Conservation (phyloP, 345 rosid genomes). For the Pistacia integerrima region DNA sequence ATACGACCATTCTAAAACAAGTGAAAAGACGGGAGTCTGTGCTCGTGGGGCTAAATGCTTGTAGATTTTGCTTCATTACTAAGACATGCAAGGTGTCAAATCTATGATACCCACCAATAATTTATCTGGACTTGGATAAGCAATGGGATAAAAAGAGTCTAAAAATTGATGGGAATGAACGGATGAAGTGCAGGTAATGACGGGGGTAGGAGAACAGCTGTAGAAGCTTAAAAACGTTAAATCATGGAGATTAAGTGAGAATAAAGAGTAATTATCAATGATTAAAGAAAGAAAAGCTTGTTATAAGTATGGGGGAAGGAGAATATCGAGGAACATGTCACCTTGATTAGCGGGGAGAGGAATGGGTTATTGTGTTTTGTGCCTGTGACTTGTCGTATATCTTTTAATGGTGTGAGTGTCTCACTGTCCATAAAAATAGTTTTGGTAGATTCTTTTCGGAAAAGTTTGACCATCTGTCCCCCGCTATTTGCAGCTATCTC, state of each 20-base stretch:
- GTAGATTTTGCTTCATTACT: neutral
- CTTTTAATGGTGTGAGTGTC: constrained; percentile 6
- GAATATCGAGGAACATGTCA: constrained; percentile 45
- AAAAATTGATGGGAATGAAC: neutral
- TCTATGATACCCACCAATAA: too few species aligned
- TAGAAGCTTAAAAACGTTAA: neutral
- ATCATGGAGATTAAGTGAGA: neutral
- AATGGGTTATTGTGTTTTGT: constrained; percentile 26
- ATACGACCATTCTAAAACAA: neutral
- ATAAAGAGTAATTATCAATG: constrained; percentile 6
- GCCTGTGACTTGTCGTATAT: constrained; percentile 22
- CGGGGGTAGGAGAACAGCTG: constrained; percentile 37
- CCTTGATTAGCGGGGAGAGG: constrained; percentile 50
- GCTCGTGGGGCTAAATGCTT: too few species aligned
- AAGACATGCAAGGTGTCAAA: neutral
- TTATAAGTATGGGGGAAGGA: constrained; percentile 10
- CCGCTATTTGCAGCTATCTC: constrained; percentile 10
- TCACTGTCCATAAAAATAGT: constrained; percentile 19
- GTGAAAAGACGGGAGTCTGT: neutral
- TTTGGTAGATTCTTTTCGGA: constrained; percentile 18
- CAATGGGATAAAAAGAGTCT: too few species aligned
- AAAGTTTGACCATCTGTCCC: constrained; percentile 41
- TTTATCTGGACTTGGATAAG: too few species aligned
- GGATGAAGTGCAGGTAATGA: constrained; percentile 25
- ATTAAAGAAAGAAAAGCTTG: constrained; percentile 9